phyloP scores from a whole-genome alignment of 1,284 basidiomycete genomes.

The Ganoderma sinense region DNA sequence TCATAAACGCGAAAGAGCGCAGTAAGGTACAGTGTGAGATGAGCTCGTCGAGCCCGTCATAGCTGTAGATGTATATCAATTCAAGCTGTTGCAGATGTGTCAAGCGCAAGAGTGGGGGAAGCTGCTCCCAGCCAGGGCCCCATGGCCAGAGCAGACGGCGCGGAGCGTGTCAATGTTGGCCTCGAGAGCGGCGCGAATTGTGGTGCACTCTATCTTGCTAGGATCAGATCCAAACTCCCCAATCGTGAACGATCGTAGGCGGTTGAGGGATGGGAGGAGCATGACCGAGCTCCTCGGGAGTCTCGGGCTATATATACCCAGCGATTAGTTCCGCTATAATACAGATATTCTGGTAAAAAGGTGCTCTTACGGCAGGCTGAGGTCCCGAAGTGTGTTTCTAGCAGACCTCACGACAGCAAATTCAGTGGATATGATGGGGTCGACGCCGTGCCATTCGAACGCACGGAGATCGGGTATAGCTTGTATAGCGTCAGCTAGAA shows the following conservation, averaged over 20 bases:
- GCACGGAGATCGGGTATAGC: neutral
- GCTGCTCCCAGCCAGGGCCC: neutral
- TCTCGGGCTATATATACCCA: neutral
- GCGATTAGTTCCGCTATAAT: no score
- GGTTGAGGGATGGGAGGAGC: neutral
- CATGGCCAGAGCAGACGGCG: neutral
- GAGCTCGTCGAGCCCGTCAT: neutral
- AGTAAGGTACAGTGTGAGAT: neutral
- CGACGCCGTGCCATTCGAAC: neutral
- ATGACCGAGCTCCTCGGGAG: neutral
- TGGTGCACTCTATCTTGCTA: neutral
- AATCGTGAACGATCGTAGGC: neutral
- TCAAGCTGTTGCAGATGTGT: neutral
- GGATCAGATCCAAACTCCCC: neutral
- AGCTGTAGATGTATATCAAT: neutral
- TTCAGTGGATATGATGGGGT: neutral
- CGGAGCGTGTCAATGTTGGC: neutral
- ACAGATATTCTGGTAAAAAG: no score
- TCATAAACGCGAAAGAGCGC: neutral
- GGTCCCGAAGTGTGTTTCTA: neutral
- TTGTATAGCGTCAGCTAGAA: neutral
- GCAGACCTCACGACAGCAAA: neutral
- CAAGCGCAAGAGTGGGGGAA: neutral
- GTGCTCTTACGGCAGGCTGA: neutral
- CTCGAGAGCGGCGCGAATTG: neutral